phyloP scores from a whole-genome alignment of 495 filamentous ascomycete genomes.

The Penicillium antarcticum region DNA sequence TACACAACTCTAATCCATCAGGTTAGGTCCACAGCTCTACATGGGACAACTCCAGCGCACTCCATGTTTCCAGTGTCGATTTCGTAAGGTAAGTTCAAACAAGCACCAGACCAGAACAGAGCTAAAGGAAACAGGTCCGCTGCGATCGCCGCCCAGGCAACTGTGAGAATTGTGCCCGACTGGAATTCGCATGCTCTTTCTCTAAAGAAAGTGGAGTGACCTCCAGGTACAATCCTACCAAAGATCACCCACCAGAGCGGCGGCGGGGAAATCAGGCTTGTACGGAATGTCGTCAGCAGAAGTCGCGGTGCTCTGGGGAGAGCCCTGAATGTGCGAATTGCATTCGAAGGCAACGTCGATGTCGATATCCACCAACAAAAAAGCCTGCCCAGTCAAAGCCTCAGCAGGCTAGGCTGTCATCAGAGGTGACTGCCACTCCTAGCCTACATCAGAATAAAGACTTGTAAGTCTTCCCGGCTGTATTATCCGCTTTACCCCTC shows the following conservation, averaged over 20 bases:
- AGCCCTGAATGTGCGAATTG: constrained; percentile 7
- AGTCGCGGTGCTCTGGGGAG: constrained; percentile 14
- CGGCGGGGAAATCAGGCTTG: constrained; percentile 10
- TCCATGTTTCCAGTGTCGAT: constrained; percentile 17
- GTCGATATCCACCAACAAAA: constrained; percentile 3
- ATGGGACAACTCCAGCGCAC: constrained; percentile 10
- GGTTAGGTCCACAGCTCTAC: neutral
- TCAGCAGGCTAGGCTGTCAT: neutral
- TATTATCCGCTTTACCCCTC: no score
- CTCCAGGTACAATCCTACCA: neutral
- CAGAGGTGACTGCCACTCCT: neutral
- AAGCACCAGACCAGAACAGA: no score
- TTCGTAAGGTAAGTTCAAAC: constrained; percentile 8
- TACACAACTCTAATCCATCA: neutral
- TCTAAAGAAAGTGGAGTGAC: neutral
- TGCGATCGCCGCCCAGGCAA: constrained; percentile 11
- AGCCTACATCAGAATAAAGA: neutral
- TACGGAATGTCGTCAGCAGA: constrained; percentile 11
- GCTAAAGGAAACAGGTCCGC: constrained; percentile 5
- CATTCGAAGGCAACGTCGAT: neutral
- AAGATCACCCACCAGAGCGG: constrained; percentile 2
- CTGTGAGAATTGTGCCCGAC: constrained; percentile 14
- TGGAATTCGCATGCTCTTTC: constrained; percentile 14
- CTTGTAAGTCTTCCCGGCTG: no score
- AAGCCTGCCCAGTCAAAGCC: neutral